Conservation (phyloP, 2,329 filamentous ascomycete genomes). For the Diaporthe humulicola region DNA sequence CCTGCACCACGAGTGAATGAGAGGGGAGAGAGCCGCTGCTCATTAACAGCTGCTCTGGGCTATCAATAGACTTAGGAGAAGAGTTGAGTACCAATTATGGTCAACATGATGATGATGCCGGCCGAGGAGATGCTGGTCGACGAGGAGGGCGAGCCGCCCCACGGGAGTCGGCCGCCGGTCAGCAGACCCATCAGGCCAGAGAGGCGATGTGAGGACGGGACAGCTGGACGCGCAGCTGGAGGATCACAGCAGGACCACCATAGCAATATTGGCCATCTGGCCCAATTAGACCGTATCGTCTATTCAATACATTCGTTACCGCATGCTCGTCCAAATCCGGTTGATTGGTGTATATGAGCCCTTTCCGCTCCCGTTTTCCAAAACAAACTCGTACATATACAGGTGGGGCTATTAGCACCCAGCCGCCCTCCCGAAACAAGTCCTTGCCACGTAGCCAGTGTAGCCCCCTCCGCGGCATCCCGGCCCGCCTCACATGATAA, state of each 20-base stretch:
- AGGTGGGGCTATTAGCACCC: not conserved
- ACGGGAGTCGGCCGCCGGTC: not conserved
- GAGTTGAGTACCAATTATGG: not conserved
- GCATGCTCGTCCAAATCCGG: conserved; percentile 16
- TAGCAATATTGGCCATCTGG: not conserved
- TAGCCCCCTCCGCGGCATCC: not conserved
- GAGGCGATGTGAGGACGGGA: not conserved
- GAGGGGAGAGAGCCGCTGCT: not conserved
- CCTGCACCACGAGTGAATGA: not conserved
- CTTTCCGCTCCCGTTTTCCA: not conserved
- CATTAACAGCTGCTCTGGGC: not conserved
- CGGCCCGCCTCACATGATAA: conserved; percentile 37
- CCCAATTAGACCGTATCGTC: not conserved
- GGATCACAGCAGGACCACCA: not conserved
- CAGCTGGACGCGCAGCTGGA: not conserved
- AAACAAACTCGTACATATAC: not conserved
- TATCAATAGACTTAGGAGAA: no score
- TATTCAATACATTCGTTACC: conserved; percentile 34
- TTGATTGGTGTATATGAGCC: not conserved
- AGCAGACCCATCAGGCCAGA: conserved; percentile 1
- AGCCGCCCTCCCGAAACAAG: not conserved
- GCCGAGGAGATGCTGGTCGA: conserved; percentile 22
- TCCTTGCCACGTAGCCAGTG: not conserved
- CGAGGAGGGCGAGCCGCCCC: conserved; percentile 32
- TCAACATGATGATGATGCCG: conserved; percentile 1